Conservation (phyloP, 305 asterid species). For the Fraxinus latifolia region DNA sequence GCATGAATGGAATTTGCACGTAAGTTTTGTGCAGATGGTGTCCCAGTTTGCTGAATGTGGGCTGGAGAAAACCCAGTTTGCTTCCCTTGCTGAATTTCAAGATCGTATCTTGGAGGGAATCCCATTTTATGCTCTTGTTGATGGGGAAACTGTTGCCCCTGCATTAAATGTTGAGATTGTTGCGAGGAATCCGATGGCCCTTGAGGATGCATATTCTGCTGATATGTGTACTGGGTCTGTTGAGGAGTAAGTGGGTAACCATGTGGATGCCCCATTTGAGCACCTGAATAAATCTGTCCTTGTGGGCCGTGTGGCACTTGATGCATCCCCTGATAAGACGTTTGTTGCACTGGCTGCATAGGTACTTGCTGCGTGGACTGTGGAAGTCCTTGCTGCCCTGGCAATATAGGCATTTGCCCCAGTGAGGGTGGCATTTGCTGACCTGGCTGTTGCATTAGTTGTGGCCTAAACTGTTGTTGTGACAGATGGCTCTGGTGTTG, state of each 20-base stretch:
- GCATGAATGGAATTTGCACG: slow-evolving; percentile 39
- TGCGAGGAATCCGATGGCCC: slow-evolving; percentile 56
- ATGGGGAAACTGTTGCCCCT: slow-evolving; percentile 56
- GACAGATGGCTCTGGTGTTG: slow-evolving; percentile 51
- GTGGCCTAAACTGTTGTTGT: slow-evolving; percentile 53
- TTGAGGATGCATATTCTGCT: slow-evolving; percentile 53
- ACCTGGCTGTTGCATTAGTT: slow-evolving; percentile 52
- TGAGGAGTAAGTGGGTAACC: slow-evolving; percentile 56
- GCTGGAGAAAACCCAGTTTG: slow-evolving; percentile 63
- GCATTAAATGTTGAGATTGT: slow-evolving; percentile 48
- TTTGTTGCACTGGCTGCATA: slow-evolving; percentile 47
- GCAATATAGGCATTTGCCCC: slow-evolving; percentile 41
- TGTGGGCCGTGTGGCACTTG: slow-evolving; percentile 40
- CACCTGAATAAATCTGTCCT: slow-evolving; percentile 51
- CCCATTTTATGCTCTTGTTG: slow-evolving; percentile 61
- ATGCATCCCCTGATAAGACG: slow-evolving; percentile 44
- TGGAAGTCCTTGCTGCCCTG: slow-evolving; percentile 44
- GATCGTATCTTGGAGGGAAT: slow-evolving; percentile 52
- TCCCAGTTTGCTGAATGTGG: slow-evolving; percentile 49
- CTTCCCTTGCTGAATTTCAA: slow-evolving; percentile 54
- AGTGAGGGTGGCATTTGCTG: slow-evolving; percentile 49
- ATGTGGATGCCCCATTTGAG: slow-evolving; percentile 52
- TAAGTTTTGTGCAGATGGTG: slow-evolving; percentile 46
- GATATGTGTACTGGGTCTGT: slow-evolving; percentile 58
- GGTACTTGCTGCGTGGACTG: slow-evolving; percentile 48